Percentiles rank a stretch among this genome's conserved stretches.
Conservation (phyloP, 345 rosid genomes). For the Raphanus raphanistrum region DNA sequence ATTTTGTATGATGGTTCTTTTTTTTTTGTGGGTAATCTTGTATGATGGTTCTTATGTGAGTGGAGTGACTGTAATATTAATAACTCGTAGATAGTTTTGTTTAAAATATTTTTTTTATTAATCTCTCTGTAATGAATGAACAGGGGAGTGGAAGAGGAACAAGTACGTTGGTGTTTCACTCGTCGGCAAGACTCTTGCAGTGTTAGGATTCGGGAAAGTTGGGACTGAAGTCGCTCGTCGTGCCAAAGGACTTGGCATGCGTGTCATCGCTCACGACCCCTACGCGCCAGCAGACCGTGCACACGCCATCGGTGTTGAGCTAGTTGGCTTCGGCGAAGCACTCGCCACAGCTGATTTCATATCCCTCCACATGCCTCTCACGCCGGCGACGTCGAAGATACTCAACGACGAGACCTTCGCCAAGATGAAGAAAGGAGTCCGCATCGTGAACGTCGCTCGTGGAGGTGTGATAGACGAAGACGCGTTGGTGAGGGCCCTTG, state of each 20-base stretch:
- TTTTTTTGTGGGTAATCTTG: too few species aligned
- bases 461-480: constrained; percentile 95
- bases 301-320: constrained; percentile 75
- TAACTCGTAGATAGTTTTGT: neutral
- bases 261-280: constrained; percentile 84
- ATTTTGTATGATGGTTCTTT: neutral
- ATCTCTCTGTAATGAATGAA: constrained; percentile 9
- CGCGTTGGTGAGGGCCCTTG: constrained; percentile 78
- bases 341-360: constrained; percentile 76
- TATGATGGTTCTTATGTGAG: neutral
- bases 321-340: constrained; percentile 80
- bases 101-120: neutral
- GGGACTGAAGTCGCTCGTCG: constrained; percentile 90
- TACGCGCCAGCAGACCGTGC: constrained; percentile 92
- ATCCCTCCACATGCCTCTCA: constrained; percentile 88
- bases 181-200: constrained; percentile 82
- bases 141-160: constrained; percentile 84
- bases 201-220: constrained; percentile 88
- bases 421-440: constrained; percentile 88
- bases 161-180: constrained; percentile 88
- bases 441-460: constrained; percentile 86
- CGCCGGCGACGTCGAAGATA: constrained; percentile 68
- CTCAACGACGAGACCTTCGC: constrained; percentile 78
- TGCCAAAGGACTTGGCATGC: constrained; percentile 93
- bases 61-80: neutral